Conservation (phyloP, 2,329 filamentous ascomycete species). For the Fusarium sp. region DNA sequence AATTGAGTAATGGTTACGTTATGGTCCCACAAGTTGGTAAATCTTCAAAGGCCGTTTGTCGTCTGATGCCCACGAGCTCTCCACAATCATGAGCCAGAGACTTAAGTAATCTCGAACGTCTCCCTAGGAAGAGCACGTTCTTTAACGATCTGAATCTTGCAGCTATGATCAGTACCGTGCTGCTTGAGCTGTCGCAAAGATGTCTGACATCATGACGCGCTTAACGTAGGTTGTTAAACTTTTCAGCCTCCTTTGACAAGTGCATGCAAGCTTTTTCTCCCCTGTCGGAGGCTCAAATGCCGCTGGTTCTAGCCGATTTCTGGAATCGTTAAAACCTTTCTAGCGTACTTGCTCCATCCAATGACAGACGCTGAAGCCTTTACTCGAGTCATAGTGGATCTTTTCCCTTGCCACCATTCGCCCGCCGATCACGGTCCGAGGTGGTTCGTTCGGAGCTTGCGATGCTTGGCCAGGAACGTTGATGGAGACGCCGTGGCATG, state of each 20-base stretch:
- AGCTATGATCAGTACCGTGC: background rate
- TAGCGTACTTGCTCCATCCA: constrained; percentile 4
- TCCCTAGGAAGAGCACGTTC: background rate
- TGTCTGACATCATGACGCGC: constrained; percentile 10
- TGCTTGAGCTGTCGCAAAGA: background rate
- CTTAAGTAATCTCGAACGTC: background rate
- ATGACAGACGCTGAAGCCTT: background rate
- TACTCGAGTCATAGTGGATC: constrained; percentile 12
- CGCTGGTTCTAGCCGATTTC: constrained; percentile 17
- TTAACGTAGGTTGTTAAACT: background rate
- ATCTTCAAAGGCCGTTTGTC: constrained; percentile 1
- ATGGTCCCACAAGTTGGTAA: constrained; percentile 27
- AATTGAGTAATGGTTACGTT: constrained; percentile 38
- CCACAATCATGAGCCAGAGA: background rate
- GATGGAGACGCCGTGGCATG: background rate
- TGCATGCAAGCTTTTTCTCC: constrained; percentile 1
- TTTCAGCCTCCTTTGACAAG: constrained; percentile 22
- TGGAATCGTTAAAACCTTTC: constrained; percentile 18
- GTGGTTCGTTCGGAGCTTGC: background rate
- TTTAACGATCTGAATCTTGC: background rate
- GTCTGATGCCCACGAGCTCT: constrained; percentile 9
- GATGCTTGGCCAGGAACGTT: background rate
- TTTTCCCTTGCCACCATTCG: background rate
- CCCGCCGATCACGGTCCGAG: constrained; percentile 24
- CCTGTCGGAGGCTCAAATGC: background rate